A percentile compares a stretch with the other conserved stretches of the same genome.
phyloP scores from a whole-genome alignment of 139 green algal species.

The Ettlia oleoabundans region DNA sequence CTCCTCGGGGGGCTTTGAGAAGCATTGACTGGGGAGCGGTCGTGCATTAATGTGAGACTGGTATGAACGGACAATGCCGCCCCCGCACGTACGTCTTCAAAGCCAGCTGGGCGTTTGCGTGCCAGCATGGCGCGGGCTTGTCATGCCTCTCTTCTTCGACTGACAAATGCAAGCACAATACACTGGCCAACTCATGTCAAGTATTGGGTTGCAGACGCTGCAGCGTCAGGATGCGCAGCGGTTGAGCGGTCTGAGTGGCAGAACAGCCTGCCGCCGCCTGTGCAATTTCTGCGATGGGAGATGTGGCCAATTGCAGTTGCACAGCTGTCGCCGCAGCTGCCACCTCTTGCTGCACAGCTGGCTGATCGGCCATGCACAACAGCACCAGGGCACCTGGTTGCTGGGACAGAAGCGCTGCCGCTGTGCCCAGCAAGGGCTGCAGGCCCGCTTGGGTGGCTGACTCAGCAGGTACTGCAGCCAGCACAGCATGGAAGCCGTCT shows the following conservation, averaged over 20 bases:
- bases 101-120: too few species aligned
- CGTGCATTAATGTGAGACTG: too few species aligned
- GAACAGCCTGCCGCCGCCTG: background rate
- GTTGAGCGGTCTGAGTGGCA: background rate
- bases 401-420: slow-evolving; percentile 3
- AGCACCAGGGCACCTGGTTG: background rate
- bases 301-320: background rate
- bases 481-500: slow-evolving; percentile 37
- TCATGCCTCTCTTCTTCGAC: too few species aligned
- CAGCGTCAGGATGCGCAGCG: background rate
- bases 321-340: background rate
- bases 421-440: slow-evolving; percentile 18
- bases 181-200: too few species aligned
- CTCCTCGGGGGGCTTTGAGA: too few species aligned
- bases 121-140: too few species aligned
- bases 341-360: background rate
- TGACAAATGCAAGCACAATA: too few species aligned
- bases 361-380: background rate
- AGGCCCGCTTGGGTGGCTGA: background rate
- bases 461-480: slow-evolving; percentile 18
- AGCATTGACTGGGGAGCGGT: too few species aligned
- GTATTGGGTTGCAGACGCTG: background rate
- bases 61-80: too few species aligned
- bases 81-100: too few species aligned
- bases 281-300: background rate